Conservation (phyloP, 257 asterid species). For the Phtheirospermum japonicum region DNA sequence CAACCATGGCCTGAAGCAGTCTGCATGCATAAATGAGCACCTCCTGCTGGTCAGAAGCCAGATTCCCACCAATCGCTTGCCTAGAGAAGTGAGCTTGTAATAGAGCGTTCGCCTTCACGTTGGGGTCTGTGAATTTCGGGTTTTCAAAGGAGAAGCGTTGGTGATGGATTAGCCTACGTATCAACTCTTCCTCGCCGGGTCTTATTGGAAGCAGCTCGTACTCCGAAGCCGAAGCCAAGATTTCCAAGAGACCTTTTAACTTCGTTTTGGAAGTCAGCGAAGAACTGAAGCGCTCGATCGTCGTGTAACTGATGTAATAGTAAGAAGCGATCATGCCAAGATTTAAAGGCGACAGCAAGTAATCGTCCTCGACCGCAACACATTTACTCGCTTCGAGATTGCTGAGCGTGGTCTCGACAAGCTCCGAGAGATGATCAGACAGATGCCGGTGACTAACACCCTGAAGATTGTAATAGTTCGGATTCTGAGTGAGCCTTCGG, state of each 20-base stretch:
- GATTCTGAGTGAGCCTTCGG: slow-evolving; percentile 57
- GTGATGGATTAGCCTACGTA: slow-evolving; percentile 45
- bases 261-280: slow-evolving; percentile 52
- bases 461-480: slow-evolving; percentile 58
- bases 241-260: slow-evolving; percentile 57
- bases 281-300: slow-evolving; percentile 58
- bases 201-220: slow-evolving; percentile 51
- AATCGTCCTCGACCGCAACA: slow-evolving; percentile 42
- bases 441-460: slow-evolving; percentile 64
- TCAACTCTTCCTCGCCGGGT: slow-evolving; percentile 61
- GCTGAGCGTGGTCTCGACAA: slow-evolving; percentile 51
- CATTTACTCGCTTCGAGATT: slow-evolving; percentile 58
- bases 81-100: slow-evolving; percentile 59
- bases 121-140: slow-evolving; percentile 46
- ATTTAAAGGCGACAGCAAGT: slow-evolving; percentile 41
- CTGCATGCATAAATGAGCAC: slow-evolving; percentile 48
- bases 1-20: slow-evolving; percentile 66
- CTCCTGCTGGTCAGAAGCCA: slow-evolving; percentile 56
- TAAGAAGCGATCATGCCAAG: slow-evolving; percentile 59
- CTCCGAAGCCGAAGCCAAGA: slow-evolving; percentile 57
- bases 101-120: slow-evolving; percentile 54
- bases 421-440: slow-evolving; percentile 60
- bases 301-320: slow-evolving; percentile 56
- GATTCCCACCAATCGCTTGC: slow-evolving; percentile 50
- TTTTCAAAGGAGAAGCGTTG: slow-evolving; percentile 59